These are phyloP conservation scores for Sclerotinia trifoliorum DNA, from an alignment of 2,329 filamentous ascomycete species.

Conservation along the genomic window DNA sequence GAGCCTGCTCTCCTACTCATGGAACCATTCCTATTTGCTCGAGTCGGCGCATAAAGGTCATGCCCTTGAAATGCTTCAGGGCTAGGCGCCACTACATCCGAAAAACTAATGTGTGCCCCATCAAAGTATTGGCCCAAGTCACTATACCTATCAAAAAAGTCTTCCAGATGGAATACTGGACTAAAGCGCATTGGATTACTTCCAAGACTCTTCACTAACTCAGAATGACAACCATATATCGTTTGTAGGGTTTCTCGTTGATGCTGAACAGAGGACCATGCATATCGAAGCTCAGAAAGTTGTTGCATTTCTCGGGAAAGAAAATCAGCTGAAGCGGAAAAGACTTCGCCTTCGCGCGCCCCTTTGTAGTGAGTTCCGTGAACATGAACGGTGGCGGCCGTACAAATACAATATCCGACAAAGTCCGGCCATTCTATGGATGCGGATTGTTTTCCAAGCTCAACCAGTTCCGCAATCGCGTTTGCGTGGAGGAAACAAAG, in stretches of 20 bases:
- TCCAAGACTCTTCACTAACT: slow-evolving; percentile 71
- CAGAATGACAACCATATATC: slow-evolving; percentile 75
- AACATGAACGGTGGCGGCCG: slow-evolving; percentile 83
- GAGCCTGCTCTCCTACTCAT: slow-evolving; percentile 21
- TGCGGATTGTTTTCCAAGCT: slow-evolving; percentile 66
- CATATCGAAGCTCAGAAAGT: slow-evolving; percentile 69
- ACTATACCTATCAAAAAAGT: slow-evolving; percentile 80
- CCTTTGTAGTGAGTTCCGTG: slow-evolving; percentile 76
- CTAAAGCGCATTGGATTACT: slow-evolving; percentile 70
- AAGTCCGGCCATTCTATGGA: slow-evolving; percentile 84
- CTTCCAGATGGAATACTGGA: slow-evolving; percentile 79
- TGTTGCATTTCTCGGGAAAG: slow-evolving; percentile 77
- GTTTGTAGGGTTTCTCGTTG: slow-evolving; percentile 75
- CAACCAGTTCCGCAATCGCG: slow-evolving; percentile 78
- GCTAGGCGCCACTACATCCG: slow-evolving; percentile 60
- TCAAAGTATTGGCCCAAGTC: slow-evolving; percentile 64
- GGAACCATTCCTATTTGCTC: slow-evolving; percentile 40
- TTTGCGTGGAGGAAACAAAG: slow-evolving; percentile 85
- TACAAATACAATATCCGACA: slow-evolving; percentile 82
- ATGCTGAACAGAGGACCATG: slow-evolving; percentile 76
- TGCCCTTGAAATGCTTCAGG: slow-evolving; percentile 55
- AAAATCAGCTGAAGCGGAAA: slow-evolving; percentile 66
- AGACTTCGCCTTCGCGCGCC: slow-evolving; percentile 44
- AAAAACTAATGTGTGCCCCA: slow-evolving; percentile 69
- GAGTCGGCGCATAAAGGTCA: slow-evolving; percentile 48